phyloP scores from a whole-genome alignment of 2,329 filamentous ascomycete species.

The Teratosphaeria epicoccoides region DNA sequence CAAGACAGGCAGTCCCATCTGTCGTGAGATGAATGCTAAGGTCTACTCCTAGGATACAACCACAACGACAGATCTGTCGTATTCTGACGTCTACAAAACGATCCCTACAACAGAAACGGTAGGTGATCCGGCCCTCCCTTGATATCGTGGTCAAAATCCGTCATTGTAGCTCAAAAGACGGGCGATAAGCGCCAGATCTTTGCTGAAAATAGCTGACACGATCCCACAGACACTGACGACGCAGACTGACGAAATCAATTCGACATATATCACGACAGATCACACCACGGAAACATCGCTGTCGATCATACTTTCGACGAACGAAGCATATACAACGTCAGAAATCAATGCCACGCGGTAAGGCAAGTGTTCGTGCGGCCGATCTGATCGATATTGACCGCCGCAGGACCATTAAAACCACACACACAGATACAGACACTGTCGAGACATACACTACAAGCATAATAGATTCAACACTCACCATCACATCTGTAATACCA shows the following conservation, averaged over 20 bases:
- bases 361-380: background rate
- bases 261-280: background rate
- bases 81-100: background rate
- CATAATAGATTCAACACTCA: background rate
- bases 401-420: constrained; percentile 1
- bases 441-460: background rate
- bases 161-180: too few relatives aligned
- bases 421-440: constrained; percentile 1
- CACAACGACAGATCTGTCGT: background rate
- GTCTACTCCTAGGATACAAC: background rate
- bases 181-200: background rate
- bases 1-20: too few relatives aligned
- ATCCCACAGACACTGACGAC: background rate
- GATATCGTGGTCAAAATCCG: too few relatives aligned
- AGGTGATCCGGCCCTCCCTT: background rate
- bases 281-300: background rate
- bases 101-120: background rate
- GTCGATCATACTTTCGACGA: background rate
- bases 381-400: background rate
- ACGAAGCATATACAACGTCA: background rate
- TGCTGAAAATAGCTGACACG: background rate
- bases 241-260: background rate
- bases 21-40: too few relatives aligned
- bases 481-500: background rate
- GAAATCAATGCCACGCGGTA: background rate